Percentiles rank a stretch among this genome's conserved stretches.
These are phyloP conservation scores for Collybiopsis luxurians DNA, from an alignment of 768 basidiomycete species.

Conservation along the genomic window DNA sequence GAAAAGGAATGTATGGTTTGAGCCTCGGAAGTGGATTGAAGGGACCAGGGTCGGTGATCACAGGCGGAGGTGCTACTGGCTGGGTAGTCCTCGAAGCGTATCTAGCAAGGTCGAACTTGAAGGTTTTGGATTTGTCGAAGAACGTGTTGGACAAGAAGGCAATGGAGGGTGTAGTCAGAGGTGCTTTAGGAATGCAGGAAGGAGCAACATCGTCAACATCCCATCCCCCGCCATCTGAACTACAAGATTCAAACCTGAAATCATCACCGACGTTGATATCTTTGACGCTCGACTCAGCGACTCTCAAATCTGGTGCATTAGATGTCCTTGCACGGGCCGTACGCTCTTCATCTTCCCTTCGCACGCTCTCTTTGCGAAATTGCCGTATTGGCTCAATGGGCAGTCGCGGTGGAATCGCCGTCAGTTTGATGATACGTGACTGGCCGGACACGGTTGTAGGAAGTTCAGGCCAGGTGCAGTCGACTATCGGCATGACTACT, in stretches of 20 bases:
- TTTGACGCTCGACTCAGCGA: not conserved
- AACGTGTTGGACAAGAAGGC: slow-evolving; percentile 82
- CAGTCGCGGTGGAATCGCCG: not conserved
- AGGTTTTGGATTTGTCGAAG: slow-evolving; percentile 68
- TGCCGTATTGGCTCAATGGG: slow-evolving; percentile 1
- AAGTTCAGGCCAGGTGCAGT: not conserved
- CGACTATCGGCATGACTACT: not conserved
- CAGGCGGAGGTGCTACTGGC: not conserved
- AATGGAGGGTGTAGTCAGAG: slow-evolving; percentile 43
- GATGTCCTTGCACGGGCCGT: not conserved
- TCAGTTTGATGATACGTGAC: slow-evolving; percentile 3
- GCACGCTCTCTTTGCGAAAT: not conserved
- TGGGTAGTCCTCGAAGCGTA: slow-evolving; percentile 6
- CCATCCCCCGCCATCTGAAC: not conserved
- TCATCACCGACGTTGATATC: not conserved
- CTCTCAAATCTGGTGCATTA: not conserved
- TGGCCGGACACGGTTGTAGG: not conserved
- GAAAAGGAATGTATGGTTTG: slow-evolving; percentile 65
- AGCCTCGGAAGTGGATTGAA: not conserved
- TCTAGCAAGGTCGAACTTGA: not conserved
- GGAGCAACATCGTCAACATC: not conserved
- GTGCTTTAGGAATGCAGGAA: not conserved
- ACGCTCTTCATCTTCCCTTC: not conserved
- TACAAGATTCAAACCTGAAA: not conserved
- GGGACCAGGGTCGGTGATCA: not conserved